These are phyloP conservation scores for Pyrenula aspistea DNA, from an alignment of 495 filamentous ascomycete genomes.

Conservation along the genomic window DNA sequence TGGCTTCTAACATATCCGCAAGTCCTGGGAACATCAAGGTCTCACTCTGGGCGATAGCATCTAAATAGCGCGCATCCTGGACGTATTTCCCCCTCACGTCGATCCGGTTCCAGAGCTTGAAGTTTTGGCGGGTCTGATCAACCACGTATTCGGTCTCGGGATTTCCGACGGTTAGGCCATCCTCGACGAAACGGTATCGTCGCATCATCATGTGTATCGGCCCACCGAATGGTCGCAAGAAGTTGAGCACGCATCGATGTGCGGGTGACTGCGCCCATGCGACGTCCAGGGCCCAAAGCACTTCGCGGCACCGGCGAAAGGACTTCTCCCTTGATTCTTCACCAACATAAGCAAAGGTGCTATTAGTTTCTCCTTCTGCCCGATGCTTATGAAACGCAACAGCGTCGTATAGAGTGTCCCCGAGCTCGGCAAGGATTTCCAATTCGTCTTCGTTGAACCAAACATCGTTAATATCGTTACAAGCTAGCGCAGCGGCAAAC, in stretches of 20 bases:
- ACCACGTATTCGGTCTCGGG: constrained; percentile 9
- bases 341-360: constrained; percentile 10
- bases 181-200: constrained; percentile 13
- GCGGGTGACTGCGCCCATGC: constrained; percentile 2
- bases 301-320: constrained; percentile 6
- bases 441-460: constrained; percentile 11
- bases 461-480: constrained; percentile 8
- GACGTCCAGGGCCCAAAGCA: constrained; percentile 11
- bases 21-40: constrained; percentile 7
- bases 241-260: constrained; percentile 5
- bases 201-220: constrained; percentile 14
- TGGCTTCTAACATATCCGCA: constrained; percentile 6
- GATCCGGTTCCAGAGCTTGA: constrained; percentile 12
- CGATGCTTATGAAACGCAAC: constrained; percentile 13
- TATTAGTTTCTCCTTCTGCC: constrained; percentile 12
- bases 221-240: constrained; percentile 10
- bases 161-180: constrained; percentile 7
- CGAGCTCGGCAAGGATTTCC: constrained; percentile 9
- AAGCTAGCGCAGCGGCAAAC: constrained; percentile 7
- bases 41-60: constrained; percentile 1
- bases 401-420: constrained; percentile 11
- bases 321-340: constrained; percentile 1
- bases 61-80: not conserved
- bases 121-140: constrained; percentile 3
- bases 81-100: not conserved